Percentiles rank a stretch among this genome's conserved stretches.
phyloP scores from a whole-genome alignment of 2,329 filamentous ascomycete genomes.

The Cryphonectria radicalis region DNA sequence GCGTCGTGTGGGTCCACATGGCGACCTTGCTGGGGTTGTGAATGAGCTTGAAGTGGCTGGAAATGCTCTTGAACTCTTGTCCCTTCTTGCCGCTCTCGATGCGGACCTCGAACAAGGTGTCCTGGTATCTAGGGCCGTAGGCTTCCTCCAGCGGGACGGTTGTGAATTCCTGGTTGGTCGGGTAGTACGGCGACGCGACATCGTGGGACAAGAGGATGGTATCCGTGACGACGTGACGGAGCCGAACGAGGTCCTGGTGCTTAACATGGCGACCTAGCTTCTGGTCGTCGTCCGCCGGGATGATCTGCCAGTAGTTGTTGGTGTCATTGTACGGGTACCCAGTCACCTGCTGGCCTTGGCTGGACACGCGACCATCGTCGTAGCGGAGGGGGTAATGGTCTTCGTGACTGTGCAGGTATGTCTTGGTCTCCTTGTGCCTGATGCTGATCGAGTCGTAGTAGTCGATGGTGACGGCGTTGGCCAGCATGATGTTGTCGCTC shows the following conservation, averaged over 20 bases:
- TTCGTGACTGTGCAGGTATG: conserved; percentile 91
- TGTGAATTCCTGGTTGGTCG: conserved; percentile 98
- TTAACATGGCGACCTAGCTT: conserved; percentile 68
- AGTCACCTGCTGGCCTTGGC: conserved; percentile 96
- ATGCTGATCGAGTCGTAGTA: conserved; percentile 90
- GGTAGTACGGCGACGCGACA: conserved; percentile 93
- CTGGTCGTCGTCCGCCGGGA: conserved; percentile 68
- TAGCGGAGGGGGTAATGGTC: conserved; percentile 92
- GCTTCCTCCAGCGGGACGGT: conserved; percentile 76
- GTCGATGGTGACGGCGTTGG: conserved; percentile 82
- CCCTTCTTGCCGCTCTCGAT: conserved; percentile 82
- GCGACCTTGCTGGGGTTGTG: conserved; percentile 95
- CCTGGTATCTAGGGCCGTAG: conserved; percentile 74
- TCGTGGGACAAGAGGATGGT: conserved; percentile 90
- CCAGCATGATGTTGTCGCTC: conserved; percentile 90
- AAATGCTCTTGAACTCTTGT: conserved; percentile 87
- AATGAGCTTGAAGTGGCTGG: conserved; percentile 93
- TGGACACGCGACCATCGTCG: conserved; percentile 95
- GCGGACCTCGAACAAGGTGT: conserved; percentile 90
- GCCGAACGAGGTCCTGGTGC: conserved; percentile 83
- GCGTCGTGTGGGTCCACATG: conserved; percentile 97
- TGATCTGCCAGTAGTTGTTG: conserved; percentile 97
- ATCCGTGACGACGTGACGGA: conserved; percentile 86
- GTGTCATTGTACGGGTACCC: conserved; percentile 98
- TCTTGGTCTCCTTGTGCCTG: conserved; percentile 96